Percentiles rank a stretch among this genome's conserved stretches.
Conservation (phyloP, 2,329 filamentous ascomycete genomes). For the Monilinia fructicola region DNA sequence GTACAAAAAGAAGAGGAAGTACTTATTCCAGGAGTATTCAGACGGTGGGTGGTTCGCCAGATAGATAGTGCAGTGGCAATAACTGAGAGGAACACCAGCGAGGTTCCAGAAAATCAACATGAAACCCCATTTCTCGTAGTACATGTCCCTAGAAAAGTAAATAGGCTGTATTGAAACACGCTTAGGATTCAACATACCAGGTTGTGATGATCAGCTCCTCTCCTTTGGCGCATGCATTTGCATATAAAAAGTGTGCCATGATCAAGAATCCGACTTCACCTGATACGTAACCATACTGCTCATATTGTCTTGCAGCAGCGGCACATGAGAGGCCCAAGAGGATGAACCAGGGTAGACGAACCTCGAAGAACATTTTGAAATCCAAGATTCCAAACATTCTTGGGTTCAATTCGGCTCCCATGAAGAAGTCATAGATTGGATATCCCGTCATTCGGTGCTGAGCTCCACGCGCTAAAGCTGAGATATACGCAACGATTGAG, state of each 20-base stretch:
- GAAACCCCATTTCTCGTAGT: conserved; percentile 94
- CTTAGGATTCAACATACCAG: conserved; percentile 51
- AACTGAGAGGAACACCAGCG: conserved; percentile 82
- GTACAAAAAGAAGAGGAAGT: conserved; percentile 64
- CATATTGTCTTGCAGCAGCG: conserved; percentile 78
- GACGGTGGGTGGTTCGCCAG: conserved; percentile 76
- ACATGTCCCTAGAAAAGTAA: conserved; percentile 68
- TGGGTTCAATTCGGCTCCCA: conserved; percentile 84
- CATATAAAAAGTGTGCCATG: conserved; percentile 89
- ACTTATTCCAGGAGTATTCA: conserved; percentile 74
- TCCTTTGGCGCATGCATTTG: conserved; percentile 87
- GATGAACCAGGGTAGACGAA: conserved; percentile 89
- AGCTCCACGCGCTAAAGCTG: conserved; percentile 74
- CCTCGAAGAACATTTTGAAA: conserved; percentile 96
- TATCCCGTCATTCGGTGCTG: conserved; percentile 90
- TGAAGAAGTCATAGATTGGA: conserved; percentile 84
- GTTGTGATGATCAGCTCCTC: conserved; percentile 88
- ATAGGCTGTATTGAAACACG: neutral
- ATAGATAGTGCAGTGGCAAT: conserved; percentile 91
- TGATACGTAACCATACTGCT: conserved; percentile 80
- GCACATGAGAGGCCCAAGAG: conserved; percentile 76
- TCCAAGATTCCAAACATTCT: conserved; percentile 81
- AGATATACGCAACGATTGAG: conserved; percentile 80
- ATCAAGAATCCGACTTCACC: conserved; percentile 82
- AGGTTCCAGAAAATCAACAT: conserved; percentile 98